Evolutionary conservation across 164 flowering plant species (phyloP).

Genomic region (Euptelea pleiosperma): DNA sequence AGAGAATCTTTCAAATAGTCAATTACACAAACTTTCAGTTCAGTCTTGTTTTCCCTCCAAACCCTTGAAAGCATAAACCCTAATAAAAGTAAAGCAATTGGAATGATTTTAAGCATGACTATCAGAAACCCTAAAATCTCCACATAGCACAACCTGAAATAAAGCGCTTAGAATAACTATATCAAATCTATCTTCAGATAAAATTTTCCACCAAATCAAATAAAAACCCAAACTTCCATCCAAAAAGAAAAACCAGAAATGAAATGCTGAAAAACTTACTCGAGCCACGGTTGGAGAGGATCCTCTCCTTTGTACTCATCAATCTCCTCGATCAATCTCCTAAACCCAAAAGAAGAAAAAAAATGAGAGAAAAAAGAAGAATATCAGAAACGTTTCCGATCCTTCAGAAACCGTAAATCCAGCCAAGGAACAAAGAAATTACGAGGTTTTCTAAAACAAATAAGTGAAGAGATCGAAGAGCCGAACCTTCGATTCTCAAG

Average conservation of each 20-base stretch:
- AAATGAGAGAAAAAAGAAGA: background rate
- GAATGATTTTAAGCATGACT: too few relatives aligned
- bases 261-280: constrained; percentile 38
- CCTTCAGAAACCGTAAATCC: background rate
- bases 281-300: constrained; percentile 84
- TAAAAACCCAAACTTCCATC: constrained; percentile 11
- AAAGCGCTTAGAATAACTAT: background rate
- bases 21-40: too few relatives aligned
- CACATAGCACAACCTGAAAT: background rate
- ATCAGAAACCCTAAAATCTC: constrained; percentile 4
- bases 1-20: too few relatives aligned
- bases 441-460: too few relatives aligned
- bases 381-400: background rate
- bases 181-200: background rate
- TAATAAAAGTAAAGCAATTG: too few relatives aligned
- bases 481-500: constrained; percentile 52
- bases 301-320: constrained; percentile 83
- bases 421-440: background rate
- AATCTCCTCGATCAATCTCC: constrained; percentile 74
- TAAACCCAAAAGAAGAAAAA: constrained; percentile 16
- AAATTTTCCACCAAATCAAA: background rate
- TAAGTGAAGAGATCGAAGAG: background rate
- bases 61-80: too few relatives aligned
- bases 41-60: too few relatives aligned
- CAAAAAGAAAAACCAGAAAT: background rate